A percentile compares a stretch with the other conserved stretches of the same genome.
Evolutionary conservation across 1,284 basidiomycete species (phyloP).

Genomic region (Boletus semigastroideus): DNA sequence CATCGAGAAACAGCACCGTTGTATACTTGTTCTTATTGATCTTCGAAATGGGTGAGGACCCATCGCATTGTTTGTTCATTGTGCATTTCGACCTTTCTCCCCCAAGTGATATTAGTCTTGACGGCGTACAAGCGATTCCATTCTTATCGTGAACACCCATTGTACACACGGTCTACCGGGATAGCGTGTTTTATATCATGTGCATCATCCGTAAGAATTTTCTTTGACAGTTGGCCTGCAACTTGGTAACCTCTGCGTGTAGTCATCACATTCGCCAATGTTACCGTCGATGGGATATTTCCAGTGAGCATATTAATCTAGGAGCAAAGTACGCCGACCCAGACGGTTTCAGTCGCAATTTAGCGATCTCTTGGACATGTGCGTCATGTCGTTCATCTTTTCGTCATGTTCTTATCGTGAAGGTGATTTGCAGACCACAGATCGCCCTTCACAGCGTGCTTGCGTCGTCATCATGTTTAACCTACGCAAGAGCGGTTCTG

Average conservation of each 20-base stretch:
- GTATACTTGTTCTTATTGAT: not conserved
- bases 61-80: not conserved
- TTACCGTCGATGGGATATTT: conserved; percentile 13
- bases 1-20: not conserved
- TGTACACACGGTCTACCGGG: not conserved
- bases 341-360: conserved; percentile 1
- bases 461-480: conserved; percentile 15
- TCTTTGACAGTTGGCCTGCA: not conserved
- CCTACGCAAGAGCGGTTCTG: conserved; percentile 3
- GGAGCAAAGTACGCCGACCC: not conserved
- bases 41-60: not conserved
- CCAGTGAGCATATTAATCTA: conserved; percentile 7
- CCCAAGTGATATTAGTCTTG: not conserved
- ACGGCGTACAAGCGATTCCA: not conserved
- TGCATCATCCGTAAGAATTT: conserved; percentile 16
- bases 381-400: not conserved
- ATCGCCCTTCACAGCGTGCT: conserved; percentile 14
- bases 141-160: not conserved
- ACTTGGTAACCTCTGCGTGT: not conserved
- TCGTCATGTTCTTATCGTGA: not conserved
- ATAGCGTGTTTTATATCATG: not conserved
- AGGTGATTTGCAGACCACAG: conserved; percentile 3
- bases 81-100: not conserved
- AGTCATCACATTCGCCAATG: conserved; percentile 20
- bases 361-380: not conserved